These are phyloP conservation scores for Bipolaris bicolor DNA, from an alignment of 2,329 filamentous ascomycete genomes.

Conservation along the genomic window DNA sequence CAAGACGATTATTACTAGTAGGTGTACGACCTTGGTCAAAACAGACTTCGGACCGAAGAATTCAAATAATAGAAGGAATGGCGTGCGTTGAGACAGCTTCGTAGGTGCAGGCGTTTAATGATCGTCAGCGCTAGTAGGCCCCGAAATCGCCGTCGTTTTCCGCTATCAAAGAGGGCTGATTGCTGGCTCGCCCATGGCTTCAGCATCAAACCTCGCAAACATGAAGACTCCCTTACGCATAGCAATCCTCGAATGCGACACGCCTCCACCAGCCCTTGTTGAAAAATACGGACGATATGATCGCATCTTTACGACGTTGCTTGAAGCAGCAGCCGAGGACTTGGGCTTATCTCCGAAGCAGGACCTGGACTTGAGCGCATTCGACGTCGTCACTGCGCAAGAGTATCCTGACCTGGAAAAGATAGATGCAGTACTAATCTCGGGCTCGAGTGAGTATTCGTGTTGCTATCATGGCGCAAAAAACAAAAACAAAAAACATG, in stretches of 20 bases:
- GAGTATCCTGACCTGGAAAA: constrained; percentile 75
- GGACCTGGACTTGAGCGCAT: constrained; percentile 65
- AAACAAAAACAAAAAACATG: too few species aligned
- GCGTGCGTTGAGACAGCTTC: constrained; percentile 5
- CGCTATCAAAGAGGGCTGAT: constrained; percentile 3
- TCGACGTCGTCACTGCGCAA: constrained; percentile 71
- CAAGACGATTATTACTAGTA: background rate
- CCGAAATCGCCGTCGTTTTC: constrained; percentile 24
- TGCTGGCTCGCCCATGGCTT: background rate
- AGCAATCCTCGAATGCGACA: constrained; percentile 88
- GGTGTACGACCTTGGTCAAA: background rate
- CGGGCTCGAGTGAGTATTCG: constrained; percentile 65
- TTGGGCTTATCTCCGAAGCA: constrained; percentile 50
- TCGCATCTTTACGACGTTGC: constrained; percentile 62
- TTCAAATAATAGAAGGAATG: background rate
- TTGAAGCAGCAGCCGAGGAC: constrained; percentile 58
- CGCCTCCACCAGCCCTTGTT: constrained; percentile 68
- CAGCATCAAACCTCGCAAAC: background rate
- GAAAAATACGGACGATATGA: constrained; percentile 74
- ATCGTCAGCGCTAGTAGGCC: constrained; percentile 17
- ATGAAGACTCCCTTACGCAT: constrained; percentile 66
- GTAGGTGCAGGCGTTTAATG: constrained; percentile 4
- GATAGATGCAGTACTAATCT: constrained; percentile 83
- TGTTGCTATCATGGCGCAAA: background rate
- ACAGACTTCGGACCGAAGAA: background rate